Base-by-base conservation (phyloP, 305 asterid genomes). In the Fraxinus velutina region DNA sequence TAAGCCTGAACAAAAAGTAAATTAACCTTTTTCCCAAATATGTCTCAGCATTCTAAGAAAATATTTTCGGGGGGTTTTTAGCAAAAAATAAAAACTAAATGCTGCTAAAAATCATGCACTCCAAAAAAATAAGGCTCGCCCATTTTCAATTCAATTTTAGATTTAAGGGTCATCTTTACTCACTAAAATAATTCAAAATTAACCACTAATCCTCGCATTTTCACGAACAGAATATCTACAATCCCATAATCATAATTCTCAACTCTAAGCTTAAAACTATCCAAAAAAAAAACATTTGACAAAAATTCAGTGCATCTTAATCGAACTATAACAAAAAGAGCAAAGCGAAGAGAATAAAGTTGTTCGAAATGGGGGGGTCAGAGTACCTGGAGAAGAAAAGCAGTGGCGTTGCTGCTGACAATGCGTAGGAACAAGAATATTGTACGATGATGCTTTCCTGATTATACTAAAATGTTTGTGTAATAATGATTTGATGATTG, bases 321-420 rank as follows among this genome's bases (percentile, higher is more conserved):
- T 70, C 42, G 42, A 70, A 29, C 10, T 10, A 29, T 30, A n/a
- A 13, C 39, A 68, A 68, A 27, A 68, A 68, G 15, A 27, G 33
- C 2, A 15, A 68, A 27, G 4, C 2, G 15, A 32, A 15, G 22
- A 70, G 32, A 13, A 70, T 5, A 27, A 12, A 64, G 17, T 22
- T n/a, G 75, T 30, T 30, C 39, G 9, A 70, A 62, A 22, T 13
- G 13, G 22, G 39, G 37, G 10, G 21, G 22, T 30, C 6, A 21
- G 21, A 29, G 21, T 68, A 70, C 75, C 75, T 70, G 42, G 42
- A 70, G 37, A 70, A 30, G 75, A 70, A 32, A 70, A 70, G 22
- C 75, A 30, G 75, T 29, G 21, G 75, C 42, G 75, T 70, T 70
- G 39, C 75, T 70, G 75, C 9, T 70, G 42, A 15, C 75, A 70